Conservation (phyloP, 78 protist genomes). For the Corallochytrium limacisporum region DNA sequence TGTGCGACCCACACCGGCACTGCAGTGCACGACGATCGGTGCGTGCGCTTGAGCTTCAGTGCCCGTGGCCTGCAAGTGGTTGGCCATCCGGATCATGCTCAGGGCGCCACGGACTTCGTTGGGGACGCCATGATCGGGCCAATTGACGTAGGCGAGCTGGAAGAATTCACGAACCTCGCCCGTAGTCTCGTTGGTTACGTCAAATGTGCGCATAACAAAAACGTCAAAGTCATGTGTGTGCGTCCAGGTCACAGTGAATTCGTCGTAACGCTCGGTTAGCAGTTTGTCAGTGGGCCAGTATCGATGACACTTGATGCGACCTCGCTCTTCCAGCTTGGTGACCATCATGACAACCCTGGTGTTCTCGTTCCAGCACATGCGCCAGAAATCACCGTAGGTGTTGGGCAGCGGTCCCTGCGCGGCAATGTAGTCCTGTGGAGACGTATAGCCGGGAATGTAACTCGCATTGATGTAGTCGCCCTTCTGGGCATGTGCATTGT, state of each 20-base stretch:
- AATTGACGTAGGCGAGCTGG: too few relatives aligned
- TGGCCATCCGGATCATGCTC: not conserved
- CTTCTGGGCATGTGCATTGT: too few relatives aligned
- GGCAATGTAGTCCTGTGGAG: not conserved
- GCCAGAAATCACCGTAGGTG: slow-evolving; percentile 3
- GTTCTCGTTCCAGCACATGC: slow-evolving; percentile 14
- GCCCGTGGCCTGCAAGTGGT: too few relatives aligned
- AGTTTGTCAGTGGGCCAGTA: slow-evolving; percentile 14
- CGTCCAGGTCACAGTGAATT: too few relatives aligned
- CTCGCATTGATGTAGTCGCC: slow-evolving; percentile 19
- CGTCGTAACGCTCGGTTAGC: too few relatives aligned
- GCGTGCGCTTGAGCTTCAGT: too few relatives aligned
- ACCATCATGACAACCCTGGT: not conserved
- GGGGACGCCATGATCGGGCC: too few relatives aligned
- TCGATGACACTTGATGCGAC: slow-evolving; percentile 2
- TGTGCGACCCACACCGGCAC: slow-evolving; percentile 8
- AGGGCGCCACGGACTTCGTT: not conserved
- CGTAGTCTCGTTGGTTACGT: too few relatives aligned
- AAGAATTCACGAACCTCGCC: not conserved
- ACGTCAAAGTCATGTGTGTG: too few relatives aligned
- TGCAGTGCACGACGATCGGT: slow-evolving; percentile 1
- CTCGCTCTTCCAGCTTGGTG: slow-evolving; percentile 4
- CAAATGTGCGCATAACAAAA: too few relatives aligned
- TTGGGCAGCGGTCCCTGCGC: slow-evolving; percentile 19
- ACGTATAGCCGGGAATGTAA: not conserved